These are phyloP conservation scores for Blastobotrys niveus DNA, from an alignment of 1,139 yeast genomes.

Conservation along the genomic window DNA sequence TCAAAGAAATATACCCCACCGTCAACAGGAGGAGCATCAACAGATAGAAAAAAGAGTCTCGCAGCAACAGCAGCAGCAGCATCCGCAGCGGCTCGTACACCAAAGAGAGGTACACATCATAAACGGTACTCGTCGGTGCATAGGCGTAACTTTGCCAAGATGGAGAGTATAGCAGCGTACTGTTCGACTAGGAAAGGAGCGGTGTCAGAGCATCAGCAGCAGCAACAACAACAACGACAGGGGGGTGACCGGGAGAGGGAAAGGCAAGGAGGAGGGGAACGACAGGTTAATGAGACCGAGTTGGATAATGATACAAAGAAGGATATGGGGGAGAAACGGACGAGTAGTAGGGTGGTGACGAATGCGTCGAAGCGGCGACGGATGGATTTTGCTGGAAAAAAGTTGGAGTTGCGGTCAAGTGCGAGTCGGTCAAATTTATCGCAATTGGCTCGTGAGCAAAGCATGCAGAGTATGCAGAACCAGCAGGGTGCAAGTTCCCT, in stretches of 20 bases:
- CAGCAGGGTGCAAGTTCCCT: neutral
- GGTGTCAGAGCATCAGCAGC: too few relatives aligned
- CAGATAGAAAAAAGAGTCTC: constrained; percentile 4
- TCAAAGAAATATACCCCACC: constrained; percentile 4
- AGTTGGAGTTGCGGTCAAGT: constrained; percentile 15
- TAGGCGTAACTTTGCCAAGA: constrained; percentile 27
- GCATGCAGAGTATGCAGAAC: neutral
- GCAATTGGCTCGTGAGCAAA: constrained; percentile 2
- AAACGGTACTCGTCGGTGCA: constrained; percentile 30
- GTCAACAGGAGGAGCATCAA: too few relatives aligned
- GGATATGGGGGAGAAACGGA: constrained; percentile 14
- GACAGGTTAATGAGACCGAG: constrained; percentile 10
- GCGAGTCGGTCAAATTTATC: constrained; percentile 10
- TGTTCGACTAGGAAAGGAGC: constrained; percentile 21
- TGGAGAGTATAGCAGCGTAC: constrained; percentile 30
- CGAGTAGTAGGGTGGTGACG: constrained; percentile 10
- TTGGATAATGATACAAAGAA: constrained; percentile 6
- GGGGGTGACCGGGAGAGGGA: neutral
- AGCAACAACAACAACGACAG: too few relatives aligned
- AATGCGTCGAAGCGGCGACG: constrained; percentile 19
- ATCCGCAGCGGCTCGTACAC: constrained; percentile 15
- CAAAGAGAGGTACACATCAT: constrained; percentile 17
- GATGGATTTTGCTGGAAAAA: constrained; percentile 15
- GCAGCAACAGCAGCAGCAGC: constrained; percentile 20
- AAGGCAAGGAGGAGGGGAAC: neutral